Percentiles rank a stretch among this genome's conserved stretches.
phyloP scores from a whole-genome alignment of 179 eudicot species.

The Beta macrorhiza region DNA sequence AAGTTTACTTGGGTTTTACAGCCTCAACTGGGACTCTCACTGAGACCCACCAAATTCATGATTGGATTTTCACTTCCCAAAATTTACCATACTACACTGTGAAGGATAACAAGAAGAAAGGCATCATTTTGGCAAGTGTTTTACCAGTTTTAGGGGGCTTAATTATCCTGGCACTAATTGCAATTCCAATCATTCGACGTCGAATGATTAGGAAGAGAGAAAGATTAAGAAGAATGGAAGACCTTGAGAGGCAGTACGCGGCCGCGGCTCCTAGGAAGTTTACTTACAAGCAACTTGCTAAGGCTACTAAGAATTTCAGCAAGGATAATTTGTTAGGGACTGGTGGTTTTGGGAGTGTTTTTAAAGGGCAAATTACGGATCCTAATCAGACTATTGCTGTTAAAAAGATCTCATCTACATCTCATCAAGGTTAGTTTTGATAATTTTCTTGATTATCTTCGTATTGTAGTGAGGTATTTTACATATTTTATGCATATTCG shows the following conservation, averaged over 20 bases:
- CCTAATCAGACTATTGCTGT: constrained; percentile 52
- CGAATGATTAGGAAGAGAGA: constrained; percentile 34
- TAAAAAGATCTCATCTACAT: constrained; percentile 57
- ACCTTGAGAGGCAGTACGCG: constrained; percentile 47
- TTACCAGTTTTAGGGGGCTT: constrained; percentile 36
- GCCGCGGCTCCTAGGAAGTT: constrained; percentile 57
- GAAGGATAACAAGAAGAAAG: constrained; percentile 31
- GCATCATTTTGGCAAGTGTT: constrained; percentile 21
- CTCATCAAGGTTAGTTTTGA: constrained; percentile 51
- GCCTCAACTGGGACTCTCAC: constrained; percentile 54
- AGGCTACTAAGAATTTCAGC: constrained; percentile 58
- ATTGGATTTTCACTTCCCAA: constrained; percentile 53
- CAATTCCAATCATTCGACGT: constrained; percentile 31
- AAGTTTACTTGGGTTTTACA: constrained; percentile 54
- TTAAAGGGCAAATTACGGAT: constrained; percentile 44
- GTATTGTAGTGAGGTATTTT: background rate
- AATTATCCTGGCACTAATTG: constrained; percentile 20
- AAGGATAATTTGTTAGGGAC: constrained; percentile 63
- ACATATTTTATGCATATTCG: background rate
- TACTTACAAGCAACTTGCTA: constrained; percentile 54
- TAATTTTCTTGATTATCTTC: background rate
- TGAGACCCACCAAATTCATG: constrained; percentile 56
- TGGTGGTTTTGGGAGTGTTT: constrained; percentile 83
- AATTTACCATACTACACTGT: constrained; percentile 33
- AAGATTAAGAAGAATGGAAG: constrained; percentile 36